A percentile compares a stretch with the other conserved stretches of the same genome.
These are phyloP conservation scores for Lentinula detonsa DNA, from an alignment of 768 basidiomycete genomes.

Conservation along the genomic window DNA sequence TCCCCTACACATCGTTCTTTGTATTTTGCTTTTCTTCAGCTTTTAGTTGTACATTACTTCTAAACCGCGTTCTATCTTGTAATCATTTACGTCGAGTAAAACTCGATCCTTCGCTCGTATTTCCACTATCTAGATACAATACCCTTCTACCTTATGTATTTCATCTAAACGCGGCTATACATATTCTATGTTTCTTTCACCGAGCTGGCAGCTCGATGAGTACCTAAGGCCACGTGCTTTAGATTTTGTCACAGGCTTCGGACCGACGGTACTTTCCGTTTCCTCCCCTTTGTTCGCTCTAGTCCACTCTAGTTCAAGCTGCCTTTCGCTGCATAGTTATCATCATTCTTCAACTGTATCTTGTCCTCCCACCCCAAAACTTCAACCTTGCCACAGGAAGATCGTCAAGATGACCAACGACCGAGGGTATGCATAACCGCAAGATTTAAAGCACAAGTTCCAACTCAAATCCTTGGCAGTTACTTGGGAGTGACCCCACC, in stretches of 20 bases:
- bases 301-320: too few relatives aligned
- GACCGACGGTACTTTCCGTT: background rate
- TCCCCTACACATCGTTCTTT: background rate
- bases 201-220: too few relatives aligned
- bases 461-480: conserved; percentile 28
- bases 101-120: background rate
- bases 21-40: background rate
- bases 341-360: background rate
- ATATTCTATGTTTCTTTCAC: too few relatives aligned
- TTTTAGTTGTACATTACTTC: background rate
- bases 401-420: conserved; percentile 33
- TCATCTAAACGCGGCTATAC: too few relatives aligned
- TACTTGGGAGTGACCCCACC: conserved; percentile 83
- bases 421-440: conserved; percentile 25
- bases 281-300: background rate
- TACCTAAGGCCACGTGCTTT: too few relatives aligned
- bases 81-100: background rate
- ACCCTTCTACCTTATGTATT: background rate
- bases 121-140: background rate
- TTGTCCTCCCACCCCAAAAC: background rate
- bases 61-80: background rate
- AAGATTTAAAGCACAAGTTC: conserved; percentile 9
- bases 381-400: background rate
- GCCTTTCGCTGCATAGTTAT: background rate
- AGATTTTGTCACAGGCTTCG: too few relatives aligned